A percentile compares a stretch with the other conserved stretches of the same genome.
Evolutionary conservation across 768 basidiomycete genomes (phyloP).

Genomic region (Candolleomyces aberdarensis): DNA sequence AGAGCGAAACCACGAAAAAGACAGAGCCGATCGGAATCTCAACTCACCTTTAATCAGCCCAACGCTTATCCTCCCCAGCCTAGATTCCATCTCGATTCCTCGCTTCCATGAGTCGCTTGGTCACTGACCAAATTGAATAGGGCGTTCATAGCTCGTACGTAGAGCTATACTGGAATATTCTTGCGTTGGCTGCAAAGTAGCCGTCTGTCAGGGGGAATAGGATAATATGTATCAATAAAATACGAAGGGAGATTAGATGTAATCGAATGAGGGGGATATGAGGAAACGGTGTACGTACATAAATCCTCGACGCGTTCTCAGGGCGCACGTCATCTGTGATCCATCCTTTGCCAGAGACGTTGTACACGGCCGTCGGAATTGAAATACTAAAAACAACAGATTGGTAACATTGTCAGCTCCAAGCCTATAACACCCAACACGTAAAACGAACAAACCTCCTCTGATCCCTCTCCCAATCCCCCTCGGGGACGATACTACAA

Average conservation of each 20-base stretch:
- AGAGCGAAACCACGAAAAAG: background rate
- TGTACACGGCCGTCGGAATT: constrained; percentile 82
- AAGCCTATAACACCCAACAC: background rate
- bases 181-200: constrained; percentile 58
- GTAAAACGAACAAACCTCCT: constrained; percentile 42
- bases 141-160: constrained; percentile 43
- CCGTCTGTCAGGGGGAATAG: constrained; percentile 42
- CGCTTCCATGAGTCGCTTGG: constrained; percentile 72
- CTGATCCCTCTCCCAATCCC: constrained; percentile 41
- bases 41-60: constrained; percentile 65
- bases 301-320: too few species aligned
- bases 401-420: too few species aligned
- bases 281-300: too few species aligned
- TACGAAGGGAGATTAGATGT: too few species aligned
- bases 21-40: background rate
- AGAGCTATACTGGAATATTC: constrained; percentile 55
- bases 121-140: constrained; percentile 68
- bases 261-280: too few species aligned
- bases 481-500: constrained; percentile 44
- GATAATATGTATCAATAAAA: too few species aligned
- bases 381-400: constrained; percentile 63
- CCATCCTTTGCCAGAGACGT: too few species aligned
- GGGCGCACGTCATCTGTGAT: too few species aligned
- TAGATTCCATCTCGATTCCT: constrained; percentile 55
- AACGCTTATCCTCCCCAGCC: constrained; percentile 76